Evolutionary conservation across 805 yeast genomes (phyloP), one percentile per base, ranked within the genome.

Genomic region (Kazachstania bromeliacearum): DNA sequence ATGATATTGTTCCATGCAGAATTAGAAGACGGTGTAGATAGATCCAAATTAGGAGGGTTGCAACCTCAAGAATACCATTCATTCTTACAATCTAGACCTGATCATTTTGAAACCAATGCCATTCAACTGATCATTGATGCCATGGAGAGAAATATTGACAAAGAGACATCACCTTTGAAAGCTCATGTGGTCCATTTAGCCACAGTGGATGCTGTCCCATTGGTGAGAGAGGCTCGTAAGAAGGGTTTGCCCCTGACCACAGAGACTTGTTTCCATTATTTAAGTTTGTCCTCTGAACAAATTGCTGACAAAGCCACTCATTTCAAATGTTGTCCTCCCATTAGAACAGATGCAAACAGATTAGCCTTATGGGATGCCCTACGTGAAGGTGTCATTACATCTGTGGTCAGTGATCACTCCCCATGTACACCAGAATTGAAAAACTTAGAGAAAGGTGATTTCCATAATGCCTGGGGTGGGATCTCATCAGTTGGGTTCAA

Each of bases 401-500:
- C 95, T 3, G 94, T 88, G 4, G 96, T 89, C 5, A 82, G 94
- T 9, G 97, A 88, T 58, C 97, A 88, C 60, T 84, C 95, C 4
- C 97, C 96, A 2, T 88, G 97, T 61, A 85, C 95, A 0, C 95
- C 96, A 0, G 85, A 85, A 41, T 66, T 88, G 51, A 88, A 88
- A 59, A 82, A 84, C 16, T 66, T 85, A 35, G 79, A 75, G 8
- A 68, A 74, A 41, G 96, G 96, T 28, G 95, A 88, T 55, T 88
- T 88, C 56, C 75, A 88, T 48, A 72, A 78, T 24, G 94, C 96
- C 2, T 88, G 97, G 97, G 97, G 96, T 24, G 97, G 97, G 7
- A 85, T 88, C 28, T 71, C 95, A 2, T 83, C 95, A 1, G 94
- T 88, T 22, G 97, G 97, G 0, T 73, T 89, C 28, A 96, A 96